Evolutionary conservation across 1,284 basidiomycete genomes (phyloP).

Genomic region (Irpex rosettiformis): DNA sequence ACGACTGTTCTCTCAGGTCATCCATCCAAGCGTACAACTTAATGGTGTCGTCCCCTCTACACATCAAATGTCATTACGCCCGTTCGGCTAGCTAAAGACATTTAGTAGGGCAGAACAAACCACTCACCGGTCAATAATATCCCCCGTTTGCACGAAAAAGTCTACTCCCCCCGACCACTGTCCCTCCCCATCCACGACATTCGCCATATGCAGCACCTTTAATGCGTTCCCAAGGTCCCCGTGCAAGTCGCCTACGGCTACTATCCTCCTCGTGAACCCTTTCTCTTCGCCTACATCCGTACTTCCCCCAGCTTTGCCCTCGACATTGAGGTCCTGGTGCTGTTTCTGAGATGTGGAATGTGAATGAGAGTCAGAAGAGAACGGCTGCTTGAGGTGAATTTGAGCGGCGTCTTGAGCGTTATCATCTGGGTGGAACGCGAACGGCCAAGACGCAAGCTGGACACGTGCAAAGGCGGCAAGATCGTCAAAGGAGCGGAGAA

Average conservation of each 20-base stretch:
- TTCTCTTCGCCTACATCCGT: too few relatives aligned
- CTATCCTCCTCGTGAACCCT: conserved; percentile 46
- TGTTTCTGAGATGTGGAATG: not conserved
- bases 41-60: conserved; percentile 83
- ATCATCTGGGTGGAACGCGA: conserved; percentile 24
- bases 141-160: conserved; percentile 89
- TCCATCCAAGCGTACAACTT: conserved; percentile 83
- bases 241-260: conserved; percentile 82
- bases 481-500: conserved; percentile 21
- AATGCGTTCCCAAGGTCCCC: conserved; percentile 72
- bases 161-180: conserved; percentile 79
- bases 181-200: conserved; percentile 63
- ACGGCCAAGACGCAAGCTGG: conserved; percentile 23
- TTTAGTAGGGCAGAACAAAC: too few relatives aligned
- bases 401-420: not conserved
- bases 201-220: conserved; percentile 74
- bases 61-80: not conserved
- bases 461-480: conserved; percentile 18
- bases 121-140: conserved; percentile 84
- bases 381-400: not conserved
- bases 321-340: not conserved
- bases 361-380: not conserved
- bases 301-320: conserved; percentile 8
- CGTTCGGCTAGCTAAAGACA: too few relatives aligned
- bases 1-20: conserved; percentile 72